phyloP scores from a whole-genome alignment of 192 early-diverging fungal genomes.

The Coemansia sp. region DNA sequence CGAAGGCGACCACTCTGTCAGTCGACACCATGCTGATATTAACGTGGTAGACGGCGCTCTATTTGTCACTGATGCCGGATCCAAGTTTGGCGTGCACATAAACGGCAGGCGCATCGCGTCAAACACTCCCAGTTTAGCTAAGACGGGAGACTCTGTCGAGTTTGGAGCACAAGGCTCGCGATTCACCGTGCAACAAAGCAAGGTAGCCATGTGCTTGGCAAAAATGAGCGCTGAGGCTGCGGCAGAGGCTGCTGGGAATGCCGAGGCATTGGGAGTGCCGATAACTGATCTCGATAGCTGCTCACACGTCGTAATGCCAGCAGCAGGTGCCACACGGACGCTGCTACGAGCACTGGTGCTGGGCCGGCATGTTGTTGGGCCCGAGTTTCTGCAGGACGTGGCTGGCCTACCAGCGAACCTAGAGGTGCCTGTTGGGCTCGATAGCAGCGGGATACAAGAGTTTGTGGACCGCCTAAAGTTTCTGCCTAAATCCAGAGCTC shows the following conservation, averaged over 20 bases:
- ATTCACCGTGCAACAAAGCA: slow-evolving; percentile 13
- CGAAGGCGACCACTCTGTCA: not conserved
- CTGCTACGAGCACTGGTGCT: slow-evolving; percentile 24
- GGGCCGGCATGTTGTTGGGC: slow-evolving; percentile 7
- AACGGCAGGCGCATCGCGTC: slow-evolving; percentile 18
- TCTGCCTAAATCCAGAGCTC: slow-evolving; percentile 8
- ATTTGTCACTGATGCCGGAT: slow-evolving; percentile 19
- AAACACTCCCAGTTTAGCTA: not conserved
- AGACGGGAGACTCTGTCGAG: slow-evolving; percentile 19
- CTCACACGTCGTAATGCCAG: slow-evolving; percentile 19
- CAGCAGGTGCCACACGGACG: slow-evolving; percentile 25
- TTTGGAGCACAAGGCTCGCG: slow-evolving; percentile 39
- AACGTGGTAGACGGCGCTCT: no score
- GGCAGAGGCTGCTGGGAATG: not conserved
- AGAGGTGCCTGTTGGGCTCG: no score
- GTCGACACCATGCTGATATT: not conserved
- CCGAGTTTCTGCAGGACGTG: slow-evolving; percentile 13
- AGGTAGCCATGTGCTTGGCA: slow-evolving; percentile 14
- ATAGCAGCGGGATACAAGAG: no score
- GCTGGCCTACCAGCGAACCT: no score
- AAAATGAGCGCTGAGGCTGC: slow-evolving; percentile 13
- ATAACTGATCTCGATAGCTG: slow-evolving; percentile 3
- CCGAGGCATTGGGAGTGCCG: slow-evolving; percentile 3
- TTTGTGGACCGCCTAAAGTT: slow-evolving; percentile 14
- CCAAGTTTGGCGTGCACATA: slow-evolving; percentile 43